Evolutionary conservation across 108 stramenopile species (phyloP), one percentile per base, ranked within the genome.

Genomic region (Skeletonema potamos): DNA sequence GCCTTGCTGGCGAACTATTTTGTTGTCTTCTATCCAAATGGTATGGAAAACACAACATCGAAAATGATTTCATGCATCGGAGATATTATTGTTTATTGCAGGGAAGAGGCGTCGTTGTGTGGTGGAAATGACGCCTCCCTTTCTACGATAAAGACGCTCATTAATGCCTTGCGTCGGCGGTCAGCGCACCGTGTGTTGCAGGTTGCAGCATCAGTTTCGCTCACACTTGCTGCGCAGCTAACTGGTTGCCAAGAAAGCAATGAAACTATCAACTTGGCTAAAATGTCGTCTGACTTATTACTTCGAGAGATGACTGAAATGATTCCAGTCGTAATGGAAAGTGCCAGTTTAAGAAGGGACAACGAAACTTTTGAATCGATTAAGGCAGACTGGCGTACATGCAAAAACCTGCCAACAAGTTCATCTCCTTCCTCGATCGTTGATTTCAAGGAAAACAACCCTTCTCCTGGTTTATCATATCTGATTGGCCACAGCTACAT

Each of bases 381-480:
- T 6, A 33, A 33, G 12, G 62, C 54, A 67, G 77, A 78, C 30
- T 78, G 77, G 77, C 46, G 39, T 26, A 27, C n/a, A 44, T 44
- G 33, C 58, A 41, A 62, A 54, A 44, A 36, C 48, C 22, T 51
- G 48, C 22, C 48, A 51, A 9, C 22, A 22, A 51, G 22, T 41
- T 2, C 39, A 41, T 2, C 39, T 41, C 39, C 15, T 15, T 41
- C 39, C 22, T 51, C 48, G 22, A 51, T 6, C 1, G 18, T 20
- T 22, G 48, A 51, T 51, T 24, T 1, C 8, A 22, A 51, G 48
- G n/a, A 1, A n/a, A 4, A 17, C 18, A 2, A 51, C 48, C 22
- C 48, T 51, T 51, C 48, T 22, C 48, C 20, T 2, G 48, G 48
- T 24, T 9, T 51, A 24, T 24, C 48, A 22, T 51, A 51, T 6